Base-by-base conservation (phyloP, 208 protist genomes). In the Acanthamoeba triangularis region DNA sequence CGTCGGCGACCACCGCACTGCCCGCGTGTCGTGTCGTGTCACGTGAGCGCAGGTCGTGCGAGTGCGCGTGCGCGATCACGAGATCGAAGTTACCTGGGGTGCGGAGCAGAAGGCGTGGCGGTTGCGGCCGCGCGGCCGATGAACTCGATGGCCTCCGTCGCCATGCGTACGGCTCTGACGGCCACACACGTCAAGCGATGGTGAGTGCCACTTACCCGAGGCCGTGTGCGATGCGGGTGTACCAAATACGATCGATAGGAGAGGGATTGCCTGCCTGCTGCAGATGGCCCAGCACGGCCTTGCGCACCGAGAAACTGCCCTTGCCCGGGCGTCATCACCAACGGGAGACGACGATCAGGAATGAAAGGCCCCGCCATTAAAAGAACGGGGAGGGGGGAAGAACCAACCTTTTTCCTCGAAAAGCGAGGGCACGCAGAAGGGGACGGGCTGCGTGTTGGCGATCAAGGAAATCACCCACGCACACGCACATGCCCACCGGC, bases 221-320 rank as follows among this genome's bases (percentile, higher is more conserved):
- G 72, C 16, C 37, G n/a, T n/a, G n/a, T n/a, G n/a, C n/a, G n/a
- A n/a, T n/a, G n/a, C n/a, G n/a, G n/a, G 30, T 23, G 72, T 47
- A 78, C 69, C 95, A 65, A 28, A 97, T 94, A 88, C 96, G 96
- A 61, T 97, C 96, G 80, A 97, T 93, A 16, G 96, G 96, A 2
- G 95, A 96, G 10, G 96, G 96, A 0, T 67, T 59, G 61, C 96
- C 96, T 80, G 96, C 97, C 85, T 98, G 97, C 91, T 97, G 96
- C 23, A 98, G 54, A 61, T 98, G 97, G 7, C 97, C 97, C 1
- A 98, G 76, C 16, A 97, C 93, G 25, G 80, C 93, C 44, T 88
- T 76, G 30, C 97, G 87, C 2, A 74, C 67, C 52, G 96, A 95
- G 65, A 97, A 98, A n/a, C 78, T 41, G 61, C 93, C 87, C 52